Evolutionary conservation across 345 rosid species (phyloP).

Genomic region (Stellera chamaejasme): DNA sequence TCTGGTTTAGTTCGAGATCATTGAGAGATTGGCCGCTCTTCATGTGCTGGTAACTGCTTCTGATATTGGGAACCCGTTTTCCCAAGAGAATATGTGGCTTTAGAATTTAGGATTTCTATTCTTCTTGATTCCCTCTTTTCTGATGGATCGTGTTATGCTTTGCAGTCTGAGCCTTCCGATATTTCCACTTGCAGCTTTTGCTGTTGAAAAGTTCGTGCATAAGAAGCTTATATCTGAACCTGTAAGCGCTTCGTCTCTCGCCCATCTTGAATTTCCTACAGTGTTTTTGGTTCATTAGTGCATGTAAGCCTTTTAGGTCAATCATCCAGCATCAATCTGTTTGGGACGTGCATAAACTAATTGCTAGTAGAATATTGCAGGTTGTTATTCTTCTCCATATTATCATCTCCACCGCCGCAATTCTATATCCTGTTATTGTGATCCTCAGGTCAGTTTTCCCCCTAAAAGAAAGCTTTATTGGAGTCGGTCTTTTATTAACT

Average conservation of each 20-base stretch:
- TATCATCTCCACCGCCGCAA: slow-evolving; percentile 53
- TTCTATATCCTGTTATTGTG: slow-evolving; percentile 74
- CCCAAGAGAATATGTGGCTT: not conserved
- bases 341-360: slow-evolving; percentile 3
- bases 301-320: not conserved
- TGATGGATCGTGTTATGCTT: slow-evolving; percentile 4
- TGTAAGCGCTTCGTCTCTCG: slow-evolving; percentile 33
- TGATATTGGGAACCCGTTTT: not conserved
- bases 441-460: slow-evolving; percentile 59
- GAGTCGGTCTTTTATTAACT: too few relatives aligned
- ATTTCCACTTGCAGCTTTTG: slow-evolving; percentile 67
- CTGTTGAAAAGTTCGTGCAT: slow-evolving; percentile 62
- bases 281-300: not conserved
- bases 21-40: slow-evolving; percentile 89
- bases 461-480: not conserved
- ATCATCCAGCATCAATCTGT: not conserved
- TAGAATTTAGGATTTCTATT: not conserved
- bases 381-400: slow-evolving; percentile 53
- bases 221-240: slow-evolving; percentile 39
- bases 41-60: slow-evolving; percentile 70
- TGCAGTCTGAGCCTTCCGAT: slow-evolving; percentile 74
- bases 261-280: not conserved
- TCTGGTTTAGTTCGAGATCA: slow-evolving; percentile 82
- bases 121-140: not conserved
- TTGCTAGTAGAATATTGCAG: slow-evolving; percentile 31